A percentile compares a stretch with the other conserved stretches of the same genome.
Conservation (phyloP, 208 protist genomes). For the Phytomonas sp. region DNA sequence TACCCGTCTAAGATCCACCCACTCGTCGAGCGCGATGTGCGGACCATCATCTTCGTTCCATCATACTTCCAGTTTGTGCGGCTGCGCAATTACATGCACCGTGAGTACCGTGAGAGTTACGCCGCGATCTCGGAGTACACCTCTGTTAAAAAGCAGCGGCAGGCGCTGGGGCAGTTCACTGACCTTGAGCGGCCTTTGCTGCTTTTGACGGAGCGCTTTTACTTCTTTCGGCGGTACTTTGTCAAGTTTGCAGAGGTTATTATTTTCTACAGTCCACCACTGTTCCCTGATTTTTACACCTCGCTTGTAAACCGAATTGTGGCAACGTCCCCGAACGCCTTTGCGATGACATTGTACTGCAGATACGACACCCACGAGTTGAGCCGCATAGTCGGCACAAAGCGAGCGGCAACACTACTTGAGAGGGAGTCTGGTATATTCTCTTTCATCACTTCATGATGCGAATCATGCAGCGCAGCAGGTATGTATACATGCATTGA, state of each 20-base stretch:
- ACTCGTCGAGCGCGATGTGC: conserved; percentile 67
- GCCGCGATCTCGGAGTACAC: conserved; percentile 91
- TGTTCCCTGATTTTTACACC: conserved; percentile 90
- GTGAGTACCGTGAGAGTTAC: conserved; percentile 82
- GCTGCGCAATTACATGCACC: conserved; percentile 92
- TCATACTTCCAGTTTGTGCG: conserved; percentile 96
- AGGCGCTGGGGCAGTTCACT: conserved; percentile 75
- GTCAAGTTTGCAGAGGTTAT: conserved; percentile 88
- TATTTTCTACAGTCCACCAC: conserved; percentile 93
- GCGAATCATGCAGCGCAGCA: neutral
- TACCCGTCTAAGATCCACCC: conserved; percentile 63
- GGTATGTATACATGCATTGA: neutral
- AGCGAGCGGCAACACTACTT: conserved; percentile 61
- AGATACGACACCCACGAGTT: conserved; percentile 91
- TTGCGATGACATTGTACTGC: conserved; percentile 85
- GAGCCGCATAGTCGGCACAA: conserved; percentile 85
- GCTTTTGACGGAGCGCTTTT: conserved; percentile 94
- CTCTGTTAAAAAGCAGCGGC: conserved; percentile 67
- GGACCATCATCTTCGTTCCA: conserved; percentile 88
- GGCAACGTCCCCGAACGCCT: conserved; percentile 61
- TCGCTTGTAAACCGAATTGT: conserved; percentile 85
- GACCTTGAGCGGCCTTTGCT: conserved; percentile 82
- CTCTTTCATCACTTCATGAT: conserved; percentile 72
- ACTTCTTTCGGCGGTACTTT: conserved; percentile 94
- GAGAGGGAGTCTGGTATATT: conserved; percentile 64